Conservation (phyloP, 2,329 filamentous ascomycete species). For the Cryphonectria nitschkei region DNA sequence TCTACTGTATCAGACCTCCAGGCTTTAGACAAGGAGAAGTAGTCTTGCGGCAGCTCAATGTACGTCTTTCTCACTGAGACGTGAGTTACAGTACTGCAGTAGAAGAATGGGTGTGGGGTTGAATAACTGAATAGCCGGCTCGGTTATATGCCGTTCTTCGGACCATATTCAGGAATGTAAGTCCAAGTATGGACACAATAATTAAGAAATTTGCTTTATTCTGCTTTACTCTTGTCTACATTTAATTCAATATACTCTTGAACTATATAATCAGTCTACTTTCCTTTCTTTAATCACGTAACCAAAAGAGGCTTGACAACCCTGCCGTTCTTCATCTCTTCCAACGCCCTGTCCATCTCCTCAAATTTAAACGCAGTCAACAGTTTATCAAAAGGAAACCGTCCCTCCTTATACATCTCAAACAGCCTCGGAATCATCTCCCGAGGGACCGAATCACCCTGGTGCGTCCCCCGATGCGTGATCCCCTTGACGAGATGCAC, state of each 20-base stretch:
- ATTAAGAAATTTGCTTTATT: no score
- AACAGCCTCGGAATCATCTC: slow-evolving; percentile 22
- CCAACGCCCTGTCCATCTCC: slow-evolving; percentile 7
- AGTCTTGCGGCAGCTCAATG: not conserved
- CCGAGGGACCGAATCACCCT: slow-evolving; percentile 21
- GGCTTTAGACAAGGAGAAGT: not conserved
- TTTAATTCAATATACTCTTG: not conserved
- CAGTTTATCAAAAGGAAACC: slow-evolving; percentile 17
- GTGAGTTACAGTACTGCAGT: not conserved
- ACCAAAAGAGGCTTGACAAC: slow-evolving; percentile 15
- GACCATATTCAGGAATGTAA: no score
- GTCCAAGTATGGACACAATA: no score
- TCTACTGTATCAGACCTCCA: no score
- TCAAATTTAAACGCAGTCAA: not conserved
- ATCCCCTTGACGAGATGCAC: slow-evolving; percentile 14
- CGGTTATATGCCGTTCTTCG: slow-evolving; percentile 7
- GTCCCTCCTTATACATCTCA: slow-evolving; percentile 17
- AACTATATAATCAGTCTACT: no score
- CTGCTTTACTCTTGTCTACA: no score
- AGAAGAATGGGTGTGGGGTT: slow-evolving; percentile 9
- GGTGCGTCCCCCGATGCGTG: slow-evolving; percentile 23
- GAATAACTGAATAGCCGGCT: slow-evolving; percentile 10
- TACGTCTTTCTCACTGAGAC: not conserved
- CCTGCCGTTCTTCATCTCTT: not conserved
- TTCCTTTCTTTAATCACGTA: not conserved